Evolutionary conservation across 176 grass and related monocot genomes (phyloP).

Genomic region (Zoysia pacifica): DNA sequence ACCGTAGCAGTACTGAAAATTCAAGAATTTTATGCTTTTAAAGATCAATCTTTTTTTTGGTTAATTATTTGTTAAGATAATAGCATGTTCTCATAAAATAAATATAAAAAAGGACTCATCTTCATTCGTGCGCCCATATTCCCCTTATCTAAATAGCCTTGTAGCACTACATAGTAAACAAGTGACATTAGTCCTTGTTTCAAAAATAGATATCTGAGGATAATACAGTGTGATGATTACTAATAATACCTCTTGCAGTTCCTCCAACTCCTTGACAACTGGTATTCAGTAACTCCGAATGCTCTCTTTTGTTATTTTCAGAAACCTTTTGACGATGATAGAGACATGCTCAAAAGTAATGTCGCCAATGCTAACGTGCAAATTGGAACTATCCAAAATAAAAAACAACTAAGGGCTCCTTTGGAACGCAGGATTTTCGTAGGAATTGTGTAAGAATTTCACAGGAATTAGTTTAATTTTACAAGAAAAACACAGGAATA

Average conservation of each 20-base stretch:
- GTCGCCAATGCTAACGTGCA: not conserved
- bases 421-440: no score
- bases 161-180: conserved; percentile 41
- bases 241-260: conserved; percentile 44
- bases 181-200: conserved; percentile 23
- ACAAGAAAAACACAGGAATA: no score
- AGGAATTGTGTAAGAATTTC: no score
- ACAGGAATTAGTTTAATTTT: no score
- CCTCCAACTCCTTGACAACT: conserved; percentile 35
- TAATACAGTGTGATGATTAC: conserved; percentile 17
- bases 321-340: conserved; percentile 44
- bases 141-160: conserved; percentile 35
- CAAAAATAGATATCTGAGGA: conserved; percentile 5
- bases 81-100: conserved; percentile 16
- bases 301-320: conserved; percentile 45
- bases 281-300: conserved; percentile 33
- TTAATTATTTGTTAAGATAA: conserved; percentile 5
- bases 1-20: not conserved
- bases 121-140: conserved; percentile 44
- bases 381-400: not conserved
- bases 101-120: conserved; percentile 53
- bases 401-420: no score
- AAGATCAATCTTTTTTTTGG: not conserved
- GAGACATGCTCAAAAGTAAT: conserved; percentile 21
- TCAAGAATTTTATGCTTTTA: not conserved